phyloP scores from a whole-genome alignment of 2,329 filamentous ascomycete genomes.

The Alternaria hordeiaustralica region DNA sequence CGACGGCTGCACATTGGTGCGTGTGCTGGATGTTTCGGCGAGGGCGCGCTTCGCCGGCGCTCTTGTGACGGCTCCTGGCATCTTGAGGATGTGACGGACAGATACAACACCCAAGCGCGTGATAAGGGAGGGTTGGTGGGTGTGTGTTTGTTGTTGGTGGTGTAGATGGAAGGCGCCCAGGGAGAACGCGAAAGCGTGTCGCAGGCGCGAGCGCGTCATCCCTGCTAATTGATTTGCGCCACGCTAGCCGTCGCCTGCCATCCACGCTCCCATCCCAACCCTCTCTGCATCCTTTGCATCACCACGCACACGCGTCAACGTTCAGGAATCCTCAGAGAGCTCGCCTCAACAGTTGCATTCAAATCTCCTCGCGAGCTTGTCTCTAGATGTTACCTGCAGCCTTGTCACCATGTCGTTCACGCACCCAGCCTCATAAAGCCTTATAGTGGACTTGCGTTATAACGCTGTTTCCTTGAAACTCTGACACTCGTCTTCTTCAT shows the following conservation, averaged over 20 bases:
- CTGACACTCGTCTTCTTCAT: neutral
- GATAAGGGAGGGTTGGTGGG: slow-evolving; percentile 1
- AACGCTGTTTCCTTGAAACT: neutral
- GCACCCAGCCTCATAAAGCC: no score
- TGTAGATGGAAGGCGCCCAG: slow-evolving; percentile 26
- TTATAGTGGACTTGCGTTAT: neutral
- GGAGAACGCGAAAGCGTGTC: slow-evolving; percentile 30
- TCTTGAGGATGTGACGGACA: slow-evolving; percentile 15
- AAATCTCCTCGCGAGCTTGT: neutral
- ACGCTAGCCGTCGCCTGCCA: slow-evolving; percentile 14
- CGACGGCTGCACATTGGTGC: slow-evolving; percentile 53
- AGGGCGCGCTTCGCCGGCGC: slow-evolving; percentile 56
- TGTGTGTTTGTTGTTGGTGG: slow-evolving; percentile 23
- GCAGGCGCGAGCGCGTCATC: slow-evolving; percentile 41
- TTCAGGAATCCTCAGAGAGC: neutral
- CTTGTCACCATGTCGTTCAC: neutral
- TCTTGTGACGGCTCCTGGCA: slow-evolving; percentile 42
- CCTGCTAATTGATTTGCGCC: slow-evolving; percentile 29
- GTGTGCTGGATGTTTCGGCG: slow-evolving; percentile 54
- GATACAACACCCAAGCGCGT: slow-evolving; percentile 1
- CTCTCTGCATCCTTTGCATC: neutral
- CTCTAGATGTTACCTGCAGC: neutral
- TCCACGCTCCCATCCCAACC: neutral
- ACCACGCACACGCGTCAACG: neutral
- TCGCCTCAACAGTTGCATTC: neutral